Evolutionary conservation across 1,139 yeast species (phyloP), one percentile per base, ranked within the genome.

Genomic region (Sugiyamaella pinicola): DNA sequence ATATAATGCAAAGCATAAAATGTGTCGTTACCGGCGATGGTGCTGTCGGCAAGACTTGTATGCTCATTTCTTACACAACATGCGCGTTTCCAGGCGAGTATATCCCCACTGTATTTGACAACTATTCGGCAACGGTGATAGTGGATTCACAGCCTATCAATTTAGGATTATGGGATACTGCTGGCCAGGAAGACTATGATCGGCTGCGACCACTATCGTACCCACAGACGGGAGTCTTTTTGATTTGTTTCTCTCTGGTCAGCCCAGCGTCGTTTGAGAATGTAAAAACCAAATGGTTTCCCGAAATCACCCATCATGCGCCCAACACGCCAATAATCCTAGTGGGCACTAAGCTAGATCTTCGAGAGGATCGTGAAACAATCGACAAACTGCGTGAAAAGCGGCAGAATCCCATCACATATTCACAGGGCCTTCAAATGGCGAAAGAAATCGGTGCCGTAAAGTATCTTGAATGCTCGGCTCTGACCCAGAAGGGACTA

Each of bases 11-110:
- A 76, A 85, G 96, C 58, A 88, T 91, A 69, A 91, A 91, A 72
- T 89, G 96, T 63, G 97, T 91, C 39, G 96, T 91, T 51, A 95
- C 91, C 40, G 98, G 98, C 61, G 98, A 91, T 68, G 97, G 85
- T 72, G 97, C 96, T 51, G 97, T 91, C 47, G 98, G 98, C 69
- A 89, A 89, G 70, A 89, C 96, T 7, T 89, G 96, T 69, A 78
- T 89, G 60, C 79, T 89, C 59, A 89, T 89, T 63, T 84, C 95
- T 47, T 91, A 91, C 73, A 90, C 97, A 45, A 89, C 96, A 57
- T 88, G 88, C 71, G 89, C 95, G 49, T 91, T 91, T 72, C 98
- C 97, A 4, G 88, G 87, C 64, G 98, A 91, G 71, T 91, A 91
- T 69, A 88, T 91, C 57, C 98, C 98, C 52, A 91, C 98, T 0